phyloP scores from a whole-genome alignment of 768 basidiomycete genomes.

The Cytidiella melzeri region DNA sequence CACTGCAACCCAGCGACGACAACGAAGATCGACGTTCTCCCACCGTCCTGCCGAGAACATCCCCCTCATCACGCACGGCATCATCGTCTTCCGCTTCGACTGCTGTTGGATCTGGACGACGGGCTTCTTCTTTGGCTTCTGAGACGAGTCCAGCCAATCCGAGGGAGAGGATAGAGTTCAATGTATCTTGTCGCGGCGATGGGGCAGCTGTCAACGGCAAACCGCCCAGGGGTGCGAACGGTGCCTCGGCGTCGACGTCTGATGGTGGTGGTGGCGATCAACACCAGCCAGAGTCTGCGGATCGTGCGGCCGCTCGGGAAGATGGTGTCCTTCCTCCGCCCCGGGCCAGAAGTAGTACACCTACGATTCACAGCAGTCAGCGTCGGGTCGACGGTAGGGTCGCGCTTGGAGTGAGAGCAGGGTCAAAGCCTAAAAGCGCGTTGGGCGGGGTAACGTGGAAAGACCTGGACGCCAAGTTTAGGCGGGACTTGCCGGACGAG shows the following conservation, averaged over 20 bases:
- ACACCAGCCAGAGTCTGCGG: not conserved
- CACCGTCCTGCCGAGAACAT: no score
- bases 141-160: not conserved
- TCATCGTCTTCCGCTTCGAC: not conserved
- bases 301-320: not conserved
- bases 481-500: constrained; percentile 84
- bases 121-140: no score
- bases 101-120: no score
- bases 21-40: constrained; percentile 14
- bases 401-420: no score
- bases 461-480: constrained; percentile 79
- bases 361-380: not conserved
- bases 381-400: no score
- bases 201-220: not conserved
- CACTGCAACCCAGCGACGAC: constrained; percentile 48
- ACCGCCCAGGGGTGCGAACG: constrained; percentile 28
- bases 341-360: no score
- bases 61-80: no score
- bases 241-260: not conserved
- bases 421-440: no score
- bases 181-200: not conserved
- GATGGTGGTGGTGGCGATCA: constrained; percentile 1
- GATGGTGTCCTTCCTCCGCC: not conserved
- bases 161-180: not conserved
- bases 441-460: constrained; percentile 43